These are phyloP conservation scores for Penicillium argentinense DNA, from an alignment of 495 filamentous ascomycete genomes.

Conservation along the genomic window DNA sequence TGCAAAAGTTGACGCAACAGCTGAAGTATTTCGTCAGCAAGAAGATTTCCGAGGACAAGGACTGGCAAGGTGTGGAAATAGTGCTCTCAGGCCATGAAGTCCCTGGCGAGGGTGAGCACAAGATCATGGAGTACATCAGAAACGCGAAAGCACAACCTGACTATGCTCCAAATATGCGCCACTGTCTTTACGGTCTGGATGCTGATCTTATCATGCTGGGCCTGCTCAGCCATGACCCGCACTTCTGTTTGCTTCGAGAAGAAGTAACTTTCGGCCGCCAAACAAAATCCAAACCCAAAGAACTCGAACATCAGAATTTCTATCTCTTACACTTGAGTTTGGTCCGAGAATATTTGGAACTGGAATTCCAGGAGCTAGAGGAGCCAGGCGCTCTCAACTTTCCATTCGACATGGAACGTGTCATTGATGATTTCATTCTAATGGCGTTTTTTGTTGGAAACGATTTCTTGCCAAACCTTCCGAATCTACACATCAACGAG, in stretches of 20 bases:
- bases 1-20: slow-evolving; percentile 91
- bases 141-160: slow-evolving; percentile 90
- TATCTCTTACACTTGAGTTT: slow-evolving; percentile 97
- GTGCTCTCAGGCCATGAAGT: slow-evolving; percentile 97
- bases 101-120: slow-evolving; percentile 98
- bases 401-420: slow-evolving; percentile 88
- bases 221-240: slow-evolving; percentile 93
- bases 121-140: slow-evolving; percentile 99
- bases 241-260: slow-evolving; percentile 95
- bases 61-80: slow-evolving; percentile 96
- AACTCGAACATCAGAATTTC: slow-evolving; percentile 98
- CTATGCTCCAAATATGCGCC: slow-evolving; percentile 93
- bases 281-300: slow-evolving; percentile 82
- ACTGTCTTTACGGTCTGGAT: slow-evolving; percentile 96
- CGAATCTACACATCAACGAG: slow-evolving; percentile 97
- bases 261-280: slow-evolving; percentile 96
- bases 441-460: slow-evolving; percentile 99
- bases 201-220: slow-evolving; percentile 99
- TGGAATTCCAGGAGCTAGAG: slow-evolving; percentile 95
- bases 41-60: slow-evolving; percentile 93
- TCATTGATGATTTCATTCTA: slow-evolving; percentile 99
- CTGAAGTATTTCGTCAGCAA: slow-evolving; percentile 99
- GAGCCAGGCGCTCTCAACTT: slow-evolving; percentile 72
- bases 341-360: slow-evolving; percentile 92
- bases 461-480: slow-evolving; percentile 96